A percentile compares a stretch with the other conserved stretches of the same genome.
Conservation (phyloP, 2,329 filamentous ascomycete species). For the Claviceps fusiformis region DNA sequence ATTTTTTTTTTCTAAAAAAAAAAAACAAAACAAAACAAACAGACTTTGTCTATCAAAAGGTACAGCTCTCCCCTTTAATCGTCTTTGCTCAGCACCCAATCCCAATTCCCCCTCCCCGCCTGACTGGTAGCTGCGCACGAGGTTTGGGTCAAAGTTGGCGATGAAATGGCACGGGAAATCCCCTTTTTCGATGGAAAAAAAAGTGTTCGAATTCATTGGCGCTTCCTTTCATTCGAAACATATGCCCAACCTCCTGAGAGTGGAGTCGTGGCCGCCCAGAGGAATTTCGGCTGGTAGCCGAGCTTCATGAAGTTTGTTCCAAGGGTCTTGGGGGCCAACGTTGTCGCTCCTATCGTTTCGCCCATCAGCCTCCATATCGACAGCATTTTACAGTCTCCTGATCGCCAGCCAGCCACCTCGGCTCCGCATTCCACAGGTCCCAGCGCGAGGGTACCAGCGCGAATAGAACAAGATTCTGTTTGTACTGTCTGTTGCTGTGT, state of each 20-base stretch:
- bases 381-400: not conserved
- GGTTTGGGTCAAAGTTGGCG: not conserved
- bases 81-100: not conserved
- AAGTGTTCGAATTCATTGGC: no score
- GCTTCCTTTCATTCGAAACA: no score
- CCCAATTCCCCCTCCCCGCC: no score
- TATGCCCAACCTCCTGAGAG: no score
- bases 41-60: not conserved
- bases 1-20: no score
- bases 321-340: not conserved
- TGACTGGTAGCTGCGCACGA: not conserved
- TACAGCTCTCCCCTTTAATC: not conserved
- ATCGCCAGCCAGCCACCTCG: constrained; percentile 1
- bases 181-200: no score
- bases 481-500: not conserved
- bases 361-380: not conserved
- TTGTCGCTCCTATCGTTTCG: not conserved
- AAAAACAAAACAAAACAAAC: no score
- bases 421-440: not conserved
- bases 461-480: not conserved
- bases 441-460: no score
- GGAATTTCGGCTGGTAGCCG: not conserved
- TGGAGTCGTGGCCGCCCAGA: no score
- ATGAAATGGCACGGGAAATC: not conserved
- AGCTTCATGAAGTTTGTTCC: not conserved